These are phyloP conservation scores for Mycena epipterygia DNA, from an alignment of 768 basidiomycete genomes.

Conservation along the genomic window DNA sequence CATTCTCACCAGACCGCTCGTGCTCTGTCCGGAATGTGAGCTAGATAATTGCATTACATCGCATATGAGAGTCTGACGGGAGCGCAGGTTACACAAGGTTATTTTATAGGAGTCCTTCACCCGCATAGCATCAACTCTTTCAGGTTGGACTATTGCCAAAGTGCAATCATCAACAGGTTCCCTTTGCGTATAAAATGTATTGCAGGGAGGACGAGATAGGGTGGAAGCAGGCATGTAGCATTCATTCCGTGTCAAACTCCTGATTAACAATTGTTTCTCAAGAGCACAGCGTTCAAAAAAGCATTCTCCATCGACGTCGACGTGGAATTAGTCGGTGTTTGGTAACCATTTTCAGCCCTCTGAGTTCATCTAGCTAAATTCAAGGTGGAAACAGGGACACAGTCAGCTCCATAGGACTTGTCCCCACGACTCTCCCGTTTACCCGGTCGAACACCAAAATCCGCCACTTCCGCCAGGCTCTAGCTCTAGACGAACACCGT, in stretches of 20 bases:
- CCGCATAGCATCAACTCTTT: not conserved
- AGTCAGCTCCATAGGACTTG: constrained; percentile 74
- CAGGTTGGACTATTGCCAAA: constrained; percentile 80
- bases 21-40: constrained; percentile 80
- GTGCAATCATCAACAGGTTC: constrained; percentile 79
- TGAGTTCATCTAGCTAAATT: constrained; percentile 1
- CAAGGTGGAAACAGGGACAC: constrained; percentile 77
- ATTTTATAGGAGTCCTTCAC: not conserved
- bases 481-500: constrained; percentile 80
- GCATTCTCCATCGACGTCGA: constrained; percentile 83
- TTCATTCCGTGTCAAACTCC: not conserved
- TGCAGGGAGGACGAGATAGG: constrained; percentile 67
- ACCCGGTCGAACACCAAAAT: constrained; percentile 74
- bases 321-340: constrained; percentile 82
- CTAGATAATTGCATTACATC: constrained; percentile 21
- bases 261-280: constrained; percentile 30
- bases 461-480: constrained; percentile 76
- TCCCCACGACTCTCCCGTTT: constrained; percentile 76
- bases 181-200: constrained; percentile 86
- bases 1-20: constrained; percentile 58
- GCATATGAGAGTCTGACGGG: not conserved
- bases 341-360: constrained; percentile 56
- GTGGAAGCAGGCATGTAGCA: constrained; percentile 56
- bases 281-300: constrained; percentile 79
- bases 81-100: constrained; percentile 71